Percentiles rank a stretch among this genome's conserved stretches.
Conservation (phyloP, 495 filamentous ascomycete genomes). For the Penicillium crystallinum region DNA sequence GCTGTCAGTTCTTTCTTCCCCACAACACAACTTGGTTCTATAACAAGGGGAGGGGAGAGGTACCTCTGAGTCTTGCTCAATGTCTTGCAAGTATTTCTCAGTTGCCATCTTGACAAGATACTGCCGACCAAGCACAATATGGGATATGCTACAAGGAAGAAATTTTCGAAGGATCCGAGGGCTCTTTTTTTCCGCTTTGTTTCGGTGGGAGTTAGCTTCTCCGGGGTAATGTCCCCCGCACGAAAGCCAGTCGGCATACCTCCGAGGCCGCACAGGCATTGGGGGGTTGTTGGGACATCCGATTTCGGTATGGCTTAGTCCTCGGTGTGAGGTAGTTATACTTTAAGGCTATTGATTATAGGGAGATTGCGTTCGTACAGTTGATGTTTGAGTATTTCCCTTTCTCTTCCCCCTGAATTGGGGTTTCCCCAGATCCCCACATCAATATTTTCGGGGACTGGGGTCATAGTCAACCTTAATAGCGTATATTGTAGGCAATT, state of each 20-base stretch:
- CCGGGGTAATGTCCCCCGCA: constrained; percentile 17
- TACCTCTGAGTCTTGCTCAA: constrained; percentile 14
- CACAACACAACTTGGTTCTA: background rate
- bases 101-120: constrained; percentile 4
- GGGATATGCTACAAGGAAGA: background rate
- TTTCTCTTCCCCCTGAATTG: background rate
- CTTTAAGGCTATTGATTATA: too few species aligned
- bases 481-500: too few species aligned
- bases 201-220: constrained; percentile 9
- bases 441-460: background rate
- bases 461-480: background rate
- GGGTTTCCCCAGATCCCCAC: constrained; percentile 6
- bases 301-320: background rate
- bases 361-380: background rate
- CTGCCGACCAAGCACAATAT: background rate
- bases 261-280: constrained; percentile 10
- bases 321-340: background rate
- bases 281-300: background rate
- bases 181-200: constrained; percentile 3
- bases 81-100: constrained; percentile 14
- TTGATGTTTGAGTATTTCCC: background rate
- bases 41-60: background rate
- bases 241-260: constrained; percentile 11
- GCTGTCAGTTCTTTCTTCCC: background rate
- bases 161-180: background rate